Evolutionary conservation across 306 rosid species (phyloP), one percentile per base, ranked within the genome.

Genomic region (Sicyos edulis): DNA sequence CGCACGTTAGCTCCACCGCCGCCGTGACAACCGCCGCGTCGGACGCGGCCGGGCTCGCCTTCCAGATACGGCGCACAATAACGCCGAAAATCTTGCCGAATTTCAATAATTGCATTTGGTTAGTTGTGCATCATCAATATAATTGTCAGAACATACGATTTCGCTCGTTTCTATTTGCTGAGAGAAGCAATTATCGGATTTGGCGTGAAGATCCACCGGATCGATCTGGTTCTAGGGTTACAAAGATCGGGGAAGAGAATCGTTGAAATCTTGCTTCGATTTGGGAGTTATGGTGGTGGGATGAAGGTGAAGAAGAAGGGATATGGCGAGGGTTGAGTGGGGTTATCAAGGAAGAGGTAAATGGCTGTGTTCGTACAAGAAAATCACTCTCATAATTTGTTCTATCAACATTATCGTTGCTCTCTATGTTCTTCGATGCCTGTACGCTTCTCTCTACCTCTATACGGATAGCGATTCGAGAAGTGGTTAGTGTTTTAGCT

Each of bases 361-460:
- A 77, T 84, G 84, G 90, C 65, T 77, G 64, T 91, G 86, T 80
- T 93, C 97, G 8, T 93, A 86, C 87, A 91, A 86, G 92, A 93
- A 80, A 77, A 81, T 88, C 75, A 86, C 99, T 77, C 80, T 91
- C 65, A 10, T 83, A 19, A 83, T 91, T 77, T 90, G 99, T 78
- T 80, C 85, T 77, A 60, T 93, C 87, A 93, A 93, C 86, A 93
- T 93, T 80, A 83, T 83, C n/a, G 78, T 91, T 76, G 95, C 99
- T 72, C 96, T 93, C 75, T 91, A 73, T 79, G 88, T 89, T 81
- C 89, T 93, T 78, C 98, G 88, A 15, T 83, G 87, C 74, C 96
- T 93, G 32, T 93, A 91, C 83, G 86, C 89, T 74, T 88, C 99
- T 74, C 88, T 93, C 52, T 87, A 91, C 59, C 82, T 93, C 83